Base-by-base conservation (phyloP, 139 green algal genomes). In the Micromonas pusilla region DNA sequence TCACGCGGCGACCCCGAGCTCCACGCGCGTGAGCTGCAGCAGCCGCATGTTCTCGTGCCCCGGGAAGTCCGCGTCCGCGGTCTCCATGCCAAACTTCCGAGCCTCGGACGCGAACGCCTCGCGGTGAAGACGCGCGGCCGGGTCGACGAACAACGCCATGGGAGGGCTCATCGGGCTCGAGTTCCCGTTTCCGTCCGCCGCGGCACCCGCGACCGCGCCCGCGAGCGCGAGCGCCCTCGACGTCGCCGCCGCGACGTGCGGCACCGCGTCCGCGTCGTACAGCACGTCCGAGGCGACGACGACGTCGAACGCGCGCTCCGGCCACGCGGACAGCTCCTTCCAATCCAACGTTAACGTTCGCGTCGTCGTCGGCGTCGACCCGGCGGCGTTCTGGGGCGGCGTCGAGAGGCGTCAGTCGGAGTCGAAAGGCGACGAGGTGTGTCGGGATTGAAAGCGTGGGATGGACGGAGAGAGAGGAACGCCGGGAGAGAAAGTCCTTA, bases 1-100 rank as follows among this genome's bases (percentile, higher is more conserved):
- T 57, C 45, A 57, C 45, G 45, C n/a, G 9, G 5, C 62, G 5
- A 16, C 62, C 5, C 5, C 19, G 13, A 70, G n/a, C 28, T 37
- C 62, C n/a, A 33, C 26, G 5, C 26, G 9, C 9, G 26, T 31
- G 9, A 6, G 13, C 62, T 76, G 86, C 97, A 73, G 90, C 97
- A 64, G 92, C 96, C 82, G 78, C 78, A 13, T 90, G 65, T 92
- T 90, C 81, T 85, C 86, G 25, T 93, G 92, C 81, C 92, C 91
- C 13, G 87, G 62, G 20, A 37, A 68, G n/a, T 68, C 62, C n/a
- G 62, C 62, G 62, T 68, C 62, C n/a, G 20, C 26, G 5, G 20
- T 16, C 13, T 68, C 62, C 62, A 68, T 9, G 26, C 20, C 62
- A 36, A 68, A 19, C 62, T 28, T 28, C 25, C 26, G n/a, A 5